phyloP scores from a whole-genome alignment of 208 protist species.

The Wallacemonas rigidus region DNA sequence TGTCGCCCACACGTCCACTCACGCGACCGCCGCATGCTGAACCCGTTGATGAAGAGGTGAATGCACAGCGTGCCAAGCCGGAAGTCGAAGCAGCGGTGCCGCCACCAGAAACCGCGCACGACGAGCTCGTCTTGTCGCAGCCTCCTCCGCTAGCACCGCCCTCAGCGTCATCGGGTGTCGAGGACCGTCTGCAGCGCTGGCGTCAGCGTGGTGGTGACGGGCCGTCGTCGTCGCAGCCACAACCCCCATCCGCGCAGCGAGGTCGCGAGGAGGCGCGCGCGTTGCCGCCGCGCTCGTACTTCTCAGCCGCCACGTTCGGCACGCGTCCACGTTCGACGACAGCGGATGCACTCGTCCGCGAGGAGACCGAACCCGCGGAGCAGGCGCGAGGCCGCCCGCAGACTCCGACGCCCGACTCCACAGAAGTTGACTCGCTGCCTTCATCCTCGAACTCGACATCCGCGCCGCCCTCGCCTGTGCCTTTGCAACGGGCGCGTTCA shows the following conservation, averaged over 20 bases:
- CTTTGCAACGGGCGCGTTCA: neutral
- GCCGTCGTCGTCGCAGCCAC: neutral
- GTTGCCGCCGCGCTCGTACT: conserved; percentile 13
- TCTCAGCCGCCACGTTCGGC: conserved; percentile 7
- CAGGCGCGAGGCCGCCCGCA: neutral
- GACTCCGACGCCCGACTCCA: neutral
- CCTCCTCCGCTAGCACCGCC: neutral
- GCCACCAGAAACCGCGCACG: neutral
- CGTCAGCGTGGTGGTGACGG: neutral
- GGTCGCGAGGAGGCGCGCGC: neutral
- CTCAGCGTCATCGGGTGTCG: neutral
- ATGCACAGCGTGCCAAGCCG: neutral
- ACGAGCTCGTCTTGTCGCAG: too few relatives aligned
- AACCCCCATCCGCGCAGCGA: neutral
- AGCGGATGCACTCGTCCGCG: neutral
- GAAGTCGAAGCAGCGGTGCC: neutral
- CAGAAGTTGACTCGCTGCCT: neutral
- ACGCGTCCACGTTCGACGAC: neutral
- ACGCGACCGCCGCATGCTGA: neutral
- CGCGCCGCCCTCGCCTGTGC: conserved; percentile 14
- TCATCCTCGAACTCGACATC: conserved; percentile 8
- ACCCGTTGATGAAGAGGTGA: neutral
- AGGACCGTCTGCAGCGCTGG: neutral
- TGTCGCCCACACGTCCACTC: neutral
- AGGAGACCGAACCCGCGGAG: neutral